Base-by-base conservation (phyloP, 805 yeast species). In the Kurtzmaniella fragi region DNA sequence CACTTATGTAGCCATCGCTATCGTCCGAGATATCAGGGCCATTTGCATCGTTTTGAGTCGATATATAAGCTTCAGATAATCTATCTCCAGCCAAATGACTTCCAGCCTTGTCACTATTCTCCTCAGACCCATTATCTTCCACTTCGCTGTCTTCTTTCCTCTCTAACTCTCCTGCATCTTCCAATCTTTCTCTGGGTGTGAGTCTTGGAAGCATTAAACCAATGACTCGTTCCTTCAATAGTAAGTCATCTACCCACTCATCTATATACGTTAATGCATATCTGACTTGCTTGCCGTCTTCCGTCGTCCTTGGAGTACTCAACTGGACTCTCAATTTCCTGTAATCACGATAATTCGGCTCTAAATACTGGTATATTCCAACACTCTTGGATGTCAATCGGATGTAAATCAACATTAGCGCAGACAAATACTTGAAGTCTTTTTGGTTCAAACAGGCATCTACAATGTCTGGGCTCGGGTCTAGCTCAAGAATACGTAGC, bases 131-230 rank as follows among this genome's bases (percentile, higher is more conserved):
- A 6, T 66, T 40, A 17, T 50, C 52, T 46, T 73, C 71, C 9
- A 49, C 57, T 33, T 79, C 50, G 3, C 69, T 70, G 3, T 53
- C 71, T 10, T 49, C 57, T 33, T 79, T 50, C 3, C 69, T 70
- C 4, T 53, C 62, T 2, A 73, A 42, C 17, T 62, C 32, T 1
- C 70, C 77, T 28, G 57, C 59, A 14, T 72, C 75, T 28, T 71
- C 74, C 36, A 74, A 56, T 2, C 48, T 54, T 14, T 51, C 50
- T 31, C 82, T 52, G 3, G 58, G 59, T 3, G 57, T 57, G 54
- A 88, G 44, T 47, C 87, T 45, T 0, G 96, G 95, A 35, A 91
- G 54, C 2, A 85, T 77, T 38, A 89, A 62, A 35, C 86, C 96
- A 48, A 84, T 75, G 15, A 84, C 82, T 42, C 87, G 70, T 29